phyloP scores from a whole-genome alignment of 345 rosid genomes.

The Linum tenue region DNA sequence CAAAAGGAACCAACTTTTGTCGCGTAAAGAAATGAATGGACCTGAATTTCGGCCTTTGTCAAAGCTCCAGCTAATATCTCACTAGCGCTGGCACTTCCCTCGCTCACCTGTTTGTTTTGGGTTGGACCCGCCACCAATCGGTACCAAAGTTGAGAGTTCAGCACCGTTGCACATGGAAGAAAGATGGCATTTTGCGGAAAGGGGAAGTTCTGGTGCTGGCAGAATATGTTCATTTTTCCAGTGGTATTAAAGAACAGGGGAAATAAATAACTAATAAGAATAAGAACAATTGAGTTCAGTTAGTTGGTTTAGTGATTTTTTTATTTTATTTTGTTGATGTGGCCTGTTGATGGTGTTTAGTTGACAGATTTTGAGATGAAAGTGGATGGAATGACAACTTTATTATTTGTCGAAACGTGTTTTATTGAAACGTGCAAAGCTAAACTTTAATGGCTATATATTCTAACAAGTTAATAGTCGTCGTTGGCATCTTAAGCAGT shows the following conservation, averaged over 20 bases:
- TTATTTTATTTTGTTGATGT: too few species aligned
- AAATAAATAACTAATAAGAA: too few species aligned
- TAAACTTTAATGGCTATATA: too few species aligned
- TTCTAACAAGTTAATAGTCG: too few species aligned
- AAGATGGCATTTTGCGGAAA: too few species aligned
- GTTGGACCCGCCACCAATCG: not conserved
- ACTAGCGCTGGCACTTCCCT: not conserved
- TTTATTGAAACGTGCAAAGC: too few species aligned
- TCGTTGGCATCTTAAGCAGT: too few species aligned
- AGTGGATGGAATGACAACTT: too few species aligned
- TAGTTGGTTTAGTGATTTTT: not conserved
- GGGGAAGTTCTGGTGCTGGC: not conserved
- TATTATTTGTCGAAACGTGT: too few species aligned
- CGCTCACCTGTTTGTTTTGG: not conserved
- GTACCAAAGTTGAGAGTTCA: not conserved
- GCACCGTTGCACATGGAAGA: not conserved
- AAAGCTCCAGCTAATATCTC: not conserved
- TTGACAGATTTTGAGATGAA: too few species aligned
- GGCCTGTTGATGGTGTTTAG: too few species aligned
- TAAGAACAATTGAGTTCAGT: not conserved
- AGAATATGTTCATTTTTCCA: not conserved
- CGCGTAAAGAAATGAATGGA: slow-evolving; percentile 6
- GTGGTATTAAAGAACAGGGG: not conserved
- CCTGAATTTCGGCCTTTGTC: slow-evolving; percentile 44
- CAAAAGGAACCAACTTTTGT: too few species aligned